phyloP scores from a whole-genome alignment of 2,329 filamentous ascomycete species.

The Cordyceps sp. region DNA sequence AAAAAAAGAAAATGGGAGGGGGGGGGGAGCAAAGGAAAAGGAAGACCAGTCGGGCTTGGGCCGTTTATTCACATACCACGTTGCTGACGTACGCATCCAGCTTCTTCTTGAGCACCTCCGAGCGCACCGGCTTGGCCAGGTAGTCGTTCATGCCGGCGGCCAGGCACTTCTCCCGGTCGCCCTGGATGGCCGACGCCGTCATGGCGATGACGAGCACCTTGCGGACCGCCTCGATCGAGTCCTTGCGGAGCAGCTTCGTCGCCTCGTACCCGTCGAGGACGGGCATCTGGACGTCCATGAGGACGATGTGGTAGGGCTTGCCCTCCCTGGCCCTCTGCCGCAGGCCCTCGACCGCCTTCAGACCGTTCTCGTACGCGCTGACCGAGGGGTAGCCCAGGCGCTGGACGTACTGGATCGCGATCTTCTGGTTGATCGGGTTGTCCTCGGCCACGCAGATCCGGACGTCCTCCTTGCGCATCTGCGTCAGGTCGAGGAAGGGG shows the following conservation, averaged over 20 bases:
- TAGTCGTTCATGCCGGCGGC: constrained; percentile 94
- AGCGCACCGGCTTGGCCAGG: constrained; percentile 76
- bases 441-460: constrained; percentile 90
- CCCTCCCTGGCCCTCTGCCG: constrained; percentile 53
- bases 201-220: constrained; percentile 90
- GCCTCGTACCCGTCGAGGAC: constrained; percentile 86
- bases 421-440: constrained; percentile 87
- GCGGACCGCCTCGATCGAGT: constrained; percentile 58
- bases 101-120: constrained; percentile 72
- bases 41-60: no score
- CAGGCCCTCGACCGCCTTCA: constrained; percentile 77
- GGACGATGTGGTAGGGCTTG: constrained; percentile 69
- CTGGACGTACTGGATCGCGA: constrained; percentile 79
- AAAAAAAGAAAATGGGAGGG: background rate
- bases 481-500: constrained; percentile 48
- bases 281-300: constrained; percentile 97
- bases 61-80: constrained; percentile 15
- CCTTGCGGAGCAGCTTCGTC: constrained; percentile 65
- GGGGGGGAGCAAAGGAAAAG: background rate
- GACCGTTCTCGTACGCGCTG: constrained; percentile 78
- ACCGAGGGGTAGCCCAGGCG: constrained; percentile 69
- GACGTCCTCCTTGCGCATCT: constrained; percentile 59
- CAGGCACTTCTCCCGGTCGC: constrained; percentile 88
- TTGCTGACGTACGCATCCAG: constrained; percentile 40
- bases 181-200: constrained; percentile 89